Percentiles rank a stretch among this genome's conserved stretches.
These are phyloP conservation scores for Fagopyrum homotropicum DNA, from an alignment of 148 eudicot genomes.

Conservation along the genomic window DNA sequence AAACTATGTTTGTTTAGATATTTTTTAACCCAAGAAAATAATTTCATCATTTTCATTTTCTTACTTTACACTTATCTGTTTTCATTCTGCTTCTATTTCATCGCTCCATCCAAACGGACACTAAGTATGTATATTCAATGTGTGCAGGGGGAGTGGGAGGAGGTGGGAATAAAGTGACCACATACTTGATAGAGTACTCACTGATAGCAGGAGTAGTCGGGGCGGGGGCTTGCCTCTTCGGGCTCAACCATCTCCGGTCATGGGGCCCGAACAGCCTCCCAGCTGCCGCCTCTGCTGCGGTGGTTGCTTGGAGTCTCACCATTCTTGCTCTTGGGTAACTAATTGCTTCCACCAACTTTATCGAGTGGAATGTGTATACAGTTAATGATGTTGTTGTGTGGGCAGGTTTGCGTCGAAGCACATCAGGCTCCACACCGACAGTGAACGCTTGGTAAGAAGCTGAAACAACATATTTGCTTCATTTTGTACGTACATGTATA, in stretches of 20 bases:
- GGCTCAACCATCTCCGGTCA: conserved; percentile 22
- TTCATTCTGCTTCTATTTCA: no score
- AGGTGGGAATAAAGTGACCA: conserved; percentile 20
- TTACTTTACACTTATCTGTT: no score
- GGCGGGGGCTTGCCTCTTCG: conserved; percentile 29
- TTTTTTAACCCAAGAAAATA: no score
- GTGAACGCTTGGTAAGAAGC: conserved; percentile 23
- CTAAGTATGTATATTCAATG: no score
- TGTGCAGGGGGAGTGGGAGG: conserved; percentile 10
- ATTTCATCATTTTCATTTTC: no score
- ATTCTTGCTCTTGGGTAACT: conserved; percentile 30
- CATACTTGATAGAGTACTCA: conserved; percentile 22
- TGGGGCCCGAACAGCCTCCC: conserved; percentile 33
- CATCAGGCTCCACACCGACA: conserved; percentile 34
- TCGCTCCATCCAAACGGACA: no score
- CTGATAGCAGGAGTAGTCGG: conserved; percentile 32
- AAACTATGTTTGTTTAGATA: no score
- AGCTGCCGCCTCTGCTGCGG: conserved; percentile 25
- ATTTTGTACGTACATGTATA: not conserved
- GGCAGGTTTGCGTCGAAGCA: conserved; percentile 39
- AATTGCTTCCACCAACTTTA: no score
- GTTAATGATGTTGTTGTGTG: not conserved
- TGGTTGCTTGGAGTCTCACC: conserved; percentile 38
- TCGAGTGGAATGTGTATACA: not conserved
- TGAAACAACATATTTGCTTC: not conserved